phyloP scores from a whole-genome alignment of 768 basidiomycete species.

The Panus rudis region DNA sequence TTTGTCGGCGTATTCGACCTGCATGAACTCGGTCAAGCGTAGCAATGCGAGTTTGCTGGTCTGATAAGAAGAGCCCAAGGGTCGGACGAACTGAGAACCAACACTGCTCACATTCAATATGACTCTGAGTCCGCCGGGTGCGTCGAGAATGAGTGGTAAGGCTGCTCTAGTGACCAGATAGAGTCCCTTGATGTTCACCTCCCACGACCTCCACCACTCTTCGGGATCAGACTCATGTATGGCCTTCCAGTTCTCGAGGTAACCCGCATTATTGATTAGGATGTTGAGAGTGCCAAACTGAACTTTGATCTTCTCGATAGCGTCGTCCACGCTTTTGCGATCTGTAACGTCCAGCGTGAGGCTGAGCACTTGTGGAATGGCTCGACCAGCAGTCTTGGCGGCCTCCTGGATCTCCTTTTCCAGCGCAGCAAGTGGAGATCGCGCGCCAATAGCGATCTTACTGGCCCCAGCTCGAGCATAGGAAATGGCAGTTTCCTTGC shows the following conservation, averaged over 20 bases:
- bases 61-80: constrained; percentile 2
- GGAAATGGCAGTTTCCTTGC: constrained; percentile 17
- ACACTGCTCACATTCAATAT: constrained; percentile 5
- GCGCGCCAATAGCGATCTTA: constrained; percentile 18
- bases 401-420: background rate
- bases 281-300: background rate
- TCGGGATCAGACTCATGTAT: constrained; percentile 3
- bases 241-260: too few species aligned
- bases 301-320: background rate
- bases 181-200: constrained; percentile 6
- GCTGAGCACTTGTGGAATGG: background rate
- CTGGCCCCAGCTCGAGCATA: constrained; percentile 23
- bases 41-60: constrained; percentile 3
- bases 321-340: background rate
- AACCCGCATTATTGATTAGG: constrained; percentile 2
- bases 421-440: constrained; percentile 1
- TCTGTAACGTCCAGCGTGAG: background rate
- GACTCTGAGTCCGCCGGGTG: constrained; percentile 3
- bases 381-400: background rate
- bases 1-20: constrained; percentile 5
- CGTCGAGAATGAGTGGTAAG: constrained; percentile 5
- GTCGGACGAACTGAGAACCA: background rate
- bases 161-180: constrained; percentile 8
- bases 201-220: constrained; percentile 6
- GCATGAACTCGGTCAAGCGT: constrained; percentile 6